Evolutionary conservation across 805 yeast genomes (phyloP).

Genomic region (Kregervanrija pseudodelftensis): DNA sequence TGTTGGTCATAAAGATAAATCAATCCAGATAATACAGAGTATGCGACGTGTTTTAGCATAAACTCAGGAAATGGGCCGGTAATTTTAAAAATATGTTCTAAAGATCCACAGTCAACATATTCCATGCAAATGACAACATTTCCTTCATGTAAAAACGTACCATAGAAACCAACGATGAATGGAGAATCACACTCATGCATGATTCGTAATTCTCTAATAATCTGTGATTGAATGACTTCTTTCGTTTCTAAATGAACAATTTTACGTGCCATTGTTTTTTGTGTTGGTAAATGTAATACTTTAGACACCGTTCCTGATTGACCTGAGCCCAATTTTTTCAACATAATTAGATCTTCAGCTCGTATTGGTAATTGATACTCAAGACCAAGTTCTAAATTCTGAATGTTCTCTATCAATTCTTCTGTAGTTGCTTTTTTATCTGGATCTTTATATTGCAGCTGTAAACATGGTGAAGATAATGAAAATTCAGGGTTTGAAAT

Average conservation of each 20-base stretch:
- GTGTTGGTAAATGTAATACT: constrained; percentile 83
- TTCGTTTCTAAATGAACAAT: constrained; percentile 81
- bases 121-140: constrained; percentile 92
- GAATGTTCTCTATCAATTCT: constrained; percentile 36
- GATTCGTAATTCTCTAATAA: constrained; percentile 80
- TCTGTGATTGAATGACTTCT: constrained; percentile 70
- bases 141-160: constrained; percentile 69
- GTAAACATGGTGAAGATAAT: not conserved
- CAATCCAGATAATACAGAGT: constrained; percentile 72
- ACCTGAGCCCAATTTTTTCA: constrained; percentile 83
- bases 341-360: constrained; percentile 61
- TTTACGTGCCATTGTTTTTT: constrained; percentile 85
- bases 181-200: constrained; percentile 85
- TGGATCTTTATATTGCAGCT: constrained; percentile 17
- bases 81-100: constrained; percentile 65
- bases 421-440: constrained; percentile 26
- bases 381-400: constrained; percentile 44
- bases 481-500: not conserved
- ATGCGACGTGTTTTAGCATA: constrained; percentile 67
- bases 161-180: constrained; percentile 82
- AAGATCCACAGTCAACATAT: constrained; percentile 89
- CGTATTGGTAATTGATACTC: constrained; percentile 46
- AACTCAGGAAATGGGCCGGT: constrained; percentile 61
- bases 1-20: constrained; percentile 76
- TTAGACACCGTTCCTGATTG: constrained; percentile 90